These are phyloP conservation scores for Sanguinoderma infundibulare DNA, from an alignment of 1,284 basidiomycete species.

Conservation along the genomic window DNA sequence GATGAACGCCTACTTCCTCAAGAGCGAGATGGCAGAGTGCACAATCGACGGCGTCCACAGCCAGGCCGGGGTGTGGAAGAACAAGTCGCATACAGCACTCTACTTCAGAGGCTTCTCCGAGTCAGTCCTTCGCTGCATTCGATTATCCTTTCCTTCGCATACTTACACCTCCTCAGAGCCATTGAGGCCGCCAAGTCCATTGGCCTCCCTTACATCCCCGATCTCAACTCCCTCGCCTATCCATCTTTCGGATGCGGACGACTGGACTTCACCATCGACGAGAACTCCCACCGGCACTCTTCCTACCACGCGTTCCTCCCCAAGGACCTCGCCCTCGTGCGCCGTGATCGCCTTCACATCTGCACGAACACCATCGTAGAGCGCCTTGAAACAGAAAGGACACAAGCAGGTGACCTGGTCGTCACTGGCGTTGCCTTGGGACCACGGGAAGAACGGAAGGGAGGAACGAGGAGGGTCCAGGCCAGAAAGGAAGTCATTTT, in stretches of 20 bases:
- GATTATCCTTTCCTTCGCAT: background rate
- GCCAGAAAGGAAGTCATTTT: conserved; percentile 33
- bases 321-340: conserved; percentile 21
- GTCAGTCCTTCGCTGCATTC: conserved; percentile 5
- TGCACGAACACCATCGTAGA: conserved; percentile 35
- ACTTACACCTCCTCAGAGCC: conserved; percentile 9
- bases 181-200: conserved; percentile 20
- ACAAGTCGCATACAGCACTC: conserved; percentile 18
- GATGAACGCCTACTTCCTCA: conserved; percentile 41
- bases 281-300: conserved; percentile 31
- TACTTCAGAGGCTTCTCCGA: conserved; percentile 21
- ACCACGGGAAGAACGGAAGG: conserved; percentile 6
- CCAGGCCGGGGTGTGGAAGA: conserved; percentile 16
- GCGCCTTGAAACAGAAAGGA: conserved; percentile 21
- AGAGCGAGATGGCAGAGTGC: conserved; percentile 25
- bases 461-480: conserved; percentile 21
- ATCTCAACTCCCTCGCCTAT: conserved; percentile 33
- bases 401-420: conserved; percentile 8
- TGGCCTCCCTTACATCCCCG: conserved; percentile 37
- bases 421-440: conserved; percentile 20
- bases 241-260: conserved; percentile 30
- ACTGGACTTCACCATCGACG: conserved; percentile 35
- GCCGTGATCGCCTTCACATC: conserved; percentile 29
- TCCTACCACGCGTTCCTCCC: conserved; percentile 39
- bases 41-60: conserved; percentile 17